Conservation (phyloP, 305 asterid genomes). For the Fraxinus ornus region DNA sequence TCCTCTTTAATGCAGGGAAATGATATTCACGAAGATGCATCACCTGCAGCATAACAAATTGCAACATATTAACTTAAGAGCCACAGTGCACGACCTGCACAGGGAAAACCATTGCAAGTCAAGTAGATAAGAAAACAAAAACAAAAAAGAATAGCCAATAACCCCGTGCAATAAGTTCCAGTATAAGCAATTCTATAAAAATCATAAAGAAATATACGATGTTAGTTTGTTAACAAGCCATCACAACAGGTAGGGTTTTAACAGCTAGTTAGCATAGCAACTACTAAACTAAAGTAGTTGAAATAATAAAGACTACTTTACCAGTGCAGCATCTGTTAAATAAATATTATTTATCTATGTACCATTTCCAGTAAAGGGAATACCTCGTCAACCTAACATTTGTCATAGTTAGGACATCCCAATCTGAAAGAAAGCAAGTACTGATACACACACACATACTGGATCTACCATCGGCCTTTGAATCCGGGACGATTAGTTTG, state of each 20-base stretch:
- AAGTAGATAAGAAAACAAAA: background rate
- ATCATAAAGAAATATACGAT: background rate
- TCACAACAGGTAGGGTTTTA: background rate
- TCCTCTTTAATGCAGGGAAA: background rate
- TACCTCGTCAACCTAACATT: background rate
- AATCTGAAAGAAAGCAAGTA: background rate
- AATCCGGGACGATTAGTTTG: background rate
- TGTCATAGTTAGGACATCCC: background rate
- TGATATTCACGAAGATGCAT: background rate
- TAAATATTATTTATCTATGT: background rate
- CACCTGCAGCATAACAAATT: background rate
- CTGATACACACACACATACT: background rate
- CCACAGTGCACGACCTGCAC: background rate
- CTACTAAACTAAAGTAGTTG: background rate
- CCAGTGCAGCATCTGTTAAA: background rate
- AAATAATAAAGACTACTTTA: background rate
- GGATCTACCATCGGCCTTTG: background rate
- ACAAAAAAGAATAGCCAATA: background rate
- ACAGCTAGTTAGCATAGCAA: background rate
- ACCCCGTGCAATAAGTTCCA: background rate
- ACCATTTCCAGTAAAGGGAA: background rate
- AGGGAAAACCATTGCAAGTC: background rate
- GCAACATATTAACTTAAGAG: background rate
- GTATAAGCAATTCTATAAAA: background rate
- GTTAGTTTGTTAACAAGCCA: background rate